Conservation (phyloP, 768 basidiomycete genomes). For the Guyanaporus albipodus region DNA sequence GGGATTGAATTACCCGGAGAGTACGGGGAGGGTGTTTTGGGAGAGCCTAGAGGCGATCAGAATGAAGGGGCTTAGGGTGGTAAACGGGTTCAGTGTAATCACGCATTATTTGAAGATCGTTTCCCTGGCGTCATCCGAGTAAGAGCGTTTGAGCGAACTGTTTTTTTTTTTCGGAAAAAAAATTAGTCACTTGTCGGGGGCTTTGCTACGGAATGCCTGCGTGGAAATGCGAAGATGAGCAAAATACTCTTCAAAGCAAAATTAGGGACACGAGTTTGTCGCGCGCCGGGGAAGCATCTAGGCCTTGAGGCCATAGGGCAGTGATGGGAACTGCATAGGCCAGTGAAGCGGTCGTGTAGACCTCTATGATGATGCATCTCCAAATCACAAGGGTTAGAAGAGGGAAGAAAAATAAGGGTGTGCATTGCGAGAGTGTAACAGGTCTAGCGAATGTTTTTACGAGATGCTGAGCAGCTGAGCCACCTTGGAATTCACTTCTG, state of each 20-base stretch:
- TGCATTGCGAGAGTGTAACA: conserved; percentile 8
- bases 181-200: not conserved
- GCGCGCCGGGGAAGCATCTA: conserved; percentile 8
- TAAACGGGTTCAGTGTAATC: not conserved
- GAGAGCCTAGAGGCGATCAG: conserved; percentile 1
- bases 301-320: conserved; percentile 21
- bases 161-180: not conserved
- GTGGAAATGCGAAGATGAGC: conserved; percentile 1
- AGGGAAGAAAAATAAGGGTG: not conserved
- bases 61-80: not conserved
- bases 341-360: not conserved
- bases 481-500: conserved; percentile 70
- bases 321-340: conserved; percentile 9
- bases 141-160: not conserved
- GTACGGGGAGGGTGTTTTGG: conserved; percentile 41
- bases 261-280: conserved; percentile 19
- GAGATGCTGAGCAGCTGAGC: conserved; percentile 50
- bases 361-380: not conserved
- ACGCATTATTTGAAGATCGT: not conserved
- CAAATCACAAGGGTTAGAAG: not conserved
- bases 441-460: conserved; percentile 10
- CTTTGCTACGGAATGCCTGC: conserved; percentile 2
- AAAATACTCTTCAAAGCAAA: conserved; percentile 4
- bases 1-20: conserved; percentile 42
- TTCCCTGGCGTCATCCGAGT: not conserved